Conservation (phyloP, 441 rosid genomes). For the Iberis amara region DNA sequence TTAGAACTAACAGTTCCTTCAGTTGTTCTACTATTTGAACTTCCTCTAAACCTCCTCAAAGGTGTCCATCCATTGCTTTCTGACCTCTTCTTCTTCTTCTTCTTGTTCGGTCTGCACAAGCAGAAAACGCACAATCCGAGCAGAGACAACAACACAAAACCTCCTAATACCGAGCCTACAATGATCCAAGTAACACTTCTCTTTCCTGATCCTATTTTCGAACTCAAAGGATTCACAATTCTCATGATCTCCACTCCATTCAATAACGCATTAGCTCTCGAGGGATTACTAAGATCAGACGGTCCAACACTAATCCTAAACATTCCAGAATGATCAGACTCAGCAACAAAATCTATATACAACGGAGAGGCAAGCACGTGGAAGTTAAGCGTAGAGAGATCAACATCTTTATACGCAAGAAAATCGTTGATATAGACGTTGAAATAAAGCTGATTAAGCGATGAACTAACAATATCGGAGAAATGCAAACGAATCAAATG, state of each 20-base stretch:
- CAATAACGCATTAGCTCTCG: conserved; percentile 58
- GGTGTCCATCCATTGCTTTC: conserved; percentile 82
- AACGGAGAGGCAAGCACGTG: conserved; percentile 68
- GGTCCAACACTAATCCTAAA: conserved; percentile 72
- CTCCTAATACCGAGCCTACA: conserved; percentile 55
- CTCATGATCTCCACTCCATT: conserved; percentile 90
- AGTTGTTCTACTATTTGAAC: conserved; percentile 58
- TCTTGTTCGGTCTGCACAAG: conserved; percentile 33
- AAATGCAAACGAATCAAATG: conserved; percentile 57
- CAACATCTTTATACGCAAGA: conserved; percentile 62
- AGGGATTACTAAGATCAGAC: conserved; percentile 55
- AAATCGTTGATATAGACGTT: conserved; percentile 58
- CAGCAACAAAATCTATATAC: conserved; percentile 61
- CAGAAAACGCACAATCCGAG: conserved; percentile 29
- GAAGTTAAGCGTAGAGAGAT: conserved; percentile 55
- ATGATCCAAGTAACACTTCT: conserved; percentile 41
- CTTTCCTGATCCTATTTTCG: conserved; percentile 33
- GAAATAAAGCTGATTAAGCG: conserved; percentile 73
- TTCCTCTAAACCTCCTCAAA: conserved; percentile 56
- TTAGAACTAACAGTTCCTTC: conserved; percentile 52
- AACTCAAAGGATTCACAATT: conserved; percentile 36
- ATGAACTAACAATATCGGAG: conserved; percentile 69
- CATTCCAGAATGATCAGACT: conserved; percentile 45
- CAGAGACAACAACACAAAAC: conserved; percentile 37
- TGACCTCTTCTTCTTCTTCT: conserved; percentile 31